These are phyloP conservation scores for Amphicarpaea edgeworthii DNA, from an alignment of 306 rosid genomes.

Conservation along the genomic window DNA sequence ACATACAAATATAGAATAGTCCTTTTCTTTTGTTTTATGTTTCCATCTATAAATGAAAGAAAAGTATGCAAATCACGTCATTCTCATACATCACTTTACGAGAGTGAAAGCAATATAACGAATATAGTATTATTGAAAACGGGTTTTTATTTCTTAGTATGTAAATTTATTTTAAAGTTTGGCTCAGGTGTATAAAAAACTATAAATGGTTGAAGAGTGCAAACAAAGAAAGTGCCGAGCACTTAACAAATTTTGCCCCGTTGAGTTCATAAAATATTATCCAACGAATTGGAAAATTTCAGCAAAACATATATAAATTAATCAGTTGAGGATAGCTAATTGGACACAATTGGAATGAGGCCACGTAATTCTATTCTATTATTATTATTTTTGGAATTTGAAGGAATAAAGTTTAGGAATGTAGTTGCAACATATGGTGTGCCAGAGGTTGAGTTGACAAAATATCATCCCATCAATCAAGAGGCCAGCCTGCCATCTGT, in stretches of 20 bases:
- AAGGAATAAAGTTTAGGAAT: background rate
- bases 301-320: background rate
- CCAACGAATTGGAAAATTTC: background rate
- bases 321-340: background rate
- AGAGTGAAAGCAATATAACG: background rate
- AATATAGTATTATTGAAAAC: background rate
- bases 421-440: conserved; percentile 2
- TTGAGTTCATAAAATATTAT: background rate
- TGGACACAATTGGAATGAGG: background rate
- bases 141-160: background rate
- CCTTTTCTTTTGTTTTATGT: background rate
- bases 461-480: background rate
- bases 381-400: conserved; percentile 1
- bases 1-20: conserved; percentile 1
- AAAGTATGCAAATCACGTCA: conserved; percentile 8
- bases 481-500: background rate
- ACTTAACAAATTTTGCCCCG: background rate
- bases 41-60: background rate
- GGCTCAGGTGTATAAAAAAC: background rate
- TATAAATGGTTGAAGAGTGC: background rate
- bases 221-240: background rate
- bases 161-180: background rate
- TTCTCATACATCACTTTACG: background rate
- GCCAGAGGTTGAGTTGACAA: conserved; percentile 27
- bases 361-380: conserved; percentile 11